Conservation (phyloP, 2,329 filamentous ascomycete species). For the Diaporthe sp. region DNA sequence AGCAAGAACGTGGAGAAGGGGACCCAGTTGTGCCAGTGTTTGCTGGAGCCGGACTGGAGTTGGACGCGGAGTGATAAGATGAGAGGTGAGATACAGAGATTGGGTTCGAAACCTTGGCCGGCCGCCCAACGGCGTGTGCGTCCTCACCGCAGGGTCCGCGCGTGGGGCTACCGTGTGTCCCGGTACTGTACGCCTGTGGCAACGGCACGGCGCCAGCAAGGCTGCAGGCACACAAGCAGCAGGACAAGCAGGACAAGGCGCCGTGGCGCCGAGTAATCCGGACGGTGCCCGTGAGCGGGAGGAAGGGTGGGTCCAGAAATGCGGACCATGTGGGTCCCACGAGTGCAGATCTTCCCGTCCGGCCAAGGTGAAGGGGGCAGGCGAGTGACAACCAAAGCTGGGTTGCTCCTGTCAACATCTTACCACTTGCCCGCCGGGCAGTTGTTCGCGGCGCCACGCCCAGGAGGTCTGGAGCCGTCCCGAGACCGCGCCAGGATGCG, state of each 20-base stretch:
- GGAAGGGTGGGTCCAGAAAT: slow-evolving; percentile 1
- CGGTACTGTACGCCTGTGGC: background rate
- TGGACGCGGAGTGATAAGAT: slow-evolving; percentile 35
- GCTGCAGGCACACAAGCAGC: background rate
- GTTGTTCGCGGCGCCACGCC: background rate
- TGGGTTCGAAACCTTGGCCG: slow-evolving; percentile 19
- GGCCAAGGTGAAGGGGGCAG: slow-evolving; percentile 7
- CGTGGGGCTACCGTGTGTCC: slow-evolving; percentile 22
- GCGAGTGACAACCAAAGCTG: background rate
- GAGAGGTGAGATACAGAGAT: slow-evolving; percentile 27
- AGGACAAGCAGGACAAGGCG: no score
- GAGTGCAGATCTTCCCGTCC: slow-evolving; percentile 31
- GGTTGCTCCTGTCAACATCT: slow-evolving; percentile 1
- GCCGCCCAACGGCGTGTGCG: slow-evolving; percentile 14
- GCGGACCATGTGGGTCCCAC: slow-evolving; percentile 29
- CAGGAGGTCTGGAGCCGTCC: background rate
- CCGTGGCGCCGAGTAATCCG: slow-evolving; percentile 24
- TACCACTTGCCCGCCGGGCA: slow-evolving; percentile 13
- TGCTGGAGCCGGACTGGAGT: slow-evolving; percentile 31
- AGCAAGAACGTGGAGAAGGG: slow-evolving; percentile 33
- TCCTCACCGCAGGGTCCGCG: slow-evolving; percentile 19
- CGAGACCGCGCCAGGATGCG: background rate
- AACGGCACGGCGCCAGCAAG: slow-evolving; percentile 25
- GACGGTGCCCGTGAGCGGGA: slow-evolving; percentile 33
- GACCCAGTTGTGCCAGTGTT: slow-evolving; percentile 14